Evolutionary conservation across 441 rosid species (phyloP).

Genomic region (Bruguiera hainesii): DNA sequence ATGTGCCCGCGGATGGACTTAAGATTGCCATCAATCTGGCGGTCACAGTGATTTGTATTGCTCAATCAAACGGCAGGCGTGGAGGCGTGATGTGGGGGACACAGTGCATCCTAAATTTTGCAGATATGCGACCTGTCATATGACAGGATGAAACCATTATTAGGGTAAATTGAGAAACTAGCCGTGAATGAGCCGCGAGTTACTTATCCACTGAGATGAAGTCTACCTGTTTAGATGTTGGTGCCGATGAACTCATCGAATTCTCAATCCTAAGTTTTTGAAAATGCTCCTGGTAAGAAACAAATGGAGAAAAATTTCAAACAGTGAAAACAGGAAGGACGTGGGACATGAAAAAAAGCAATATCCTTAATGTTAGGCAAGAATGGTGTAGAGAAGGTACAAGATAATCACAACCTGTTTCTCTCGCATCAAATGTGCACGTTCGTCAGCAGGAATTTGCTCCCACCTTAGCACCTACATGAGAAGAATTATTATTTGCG

Average conservation of each 20-base stretch:
- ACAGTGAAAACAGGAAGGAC: background rate
- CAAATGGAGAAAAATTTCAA: background rate
- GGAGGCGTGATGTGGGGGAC: slow-evolving; percentile 63
- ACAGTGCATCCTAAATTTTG: slow-evolving; percentile 64
- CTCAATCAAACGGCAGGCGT: slow-evolving; percentile 73
- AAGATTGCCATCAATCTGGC: background rate
- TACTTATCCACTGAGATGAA: background rate
- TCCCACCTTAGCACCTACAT: slow-evolving; percentile 81
- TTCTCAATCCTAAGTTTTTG: slow-evolving; percentile 80
- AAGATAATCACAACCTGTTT: slow-evolving; percentile 58
- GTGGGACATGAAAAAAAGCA: background rate
- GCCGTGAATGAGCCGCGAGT: background rate
- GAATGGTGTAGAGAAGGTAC: background rate
- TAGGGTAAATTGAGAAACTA: background rate
- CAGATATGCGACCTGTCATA: slow-evolving; percentile 48
- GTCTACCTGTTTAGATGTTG: slow-evolving; percentile 87
- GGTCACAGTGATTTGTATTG: slow-evolving; percentile 57
- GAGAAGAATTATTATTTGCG: slow-evolving; percentile 2
- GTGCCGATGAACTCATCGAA: slow-evolving; percentile 75
- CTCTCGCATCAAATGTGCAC: slow-evolving; percentile 84
- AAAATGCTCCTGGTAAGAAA: slow-evolving; percentile 67
- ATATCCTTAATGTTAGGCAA: background rate
- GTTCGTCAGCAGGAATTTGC: slow-evolving; percentile 81
- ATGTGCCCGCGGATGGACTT: background rate
- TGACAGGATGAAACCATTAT: background rate